Conservation (phyloP, 306 rosid species). For the Adenanthera pavonina region DNA sequence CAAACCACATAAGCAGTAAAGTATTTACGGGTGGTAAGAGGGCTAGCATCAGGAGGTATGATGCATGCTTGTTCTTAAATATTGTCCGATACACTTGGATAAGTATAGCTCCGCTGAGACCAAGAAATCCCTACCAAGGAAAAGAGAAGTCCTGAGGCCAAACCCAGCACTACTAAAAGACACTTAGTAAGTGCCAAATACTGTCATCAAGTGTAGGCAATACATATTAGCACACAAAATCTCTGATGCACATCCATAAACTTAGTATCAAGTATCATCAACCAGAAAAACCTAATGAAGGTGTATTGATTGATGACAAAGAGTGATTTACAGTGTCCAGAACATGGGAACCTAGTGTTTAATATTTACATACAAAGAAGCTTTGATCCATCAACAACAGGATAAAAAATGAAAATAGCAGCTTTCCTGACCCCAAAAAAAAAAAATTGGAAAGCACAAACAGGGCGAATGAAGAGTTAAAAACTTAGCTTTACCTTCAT, state of each 20-base stretch:
- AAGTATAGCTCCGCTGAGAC: conserved; percentile 74
- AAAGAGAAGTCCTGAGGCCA: conserved; percentile 1
- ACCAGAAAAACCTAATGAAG: neutral
- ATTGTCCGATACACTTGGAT: conserved; percentile 64
- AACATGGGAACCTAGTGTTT: neutral
- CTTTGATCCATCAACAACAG: neutral
- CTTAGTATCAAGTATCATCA: neutral
- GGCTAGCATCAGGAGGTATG: conserved; percentile 72
- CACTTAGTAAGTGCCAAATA: conserved; percentile 16
- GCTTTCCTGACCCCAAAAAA: neutral
- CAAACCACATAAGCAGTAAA: conserved; percentile 65
- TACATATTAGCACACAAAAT: neutral
- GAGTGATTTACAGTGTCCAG: neutral
- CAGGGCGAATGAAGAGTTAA: neutral
- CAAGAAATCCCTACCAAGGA: conserved; percentile 74
- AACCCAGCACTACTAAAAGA: conserved; percentile 19
- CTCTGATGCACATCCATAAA: neutral
- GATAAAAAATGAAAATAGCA: neutral
- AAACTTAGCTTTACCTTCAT: conserved; percentile 59
- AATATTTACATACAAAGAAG: neutral
- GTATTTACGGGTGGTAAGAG: conserved; percentile 65
- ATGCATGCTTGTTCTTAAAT: conserved; percentile 56
- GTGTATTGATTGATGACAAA: neutral
- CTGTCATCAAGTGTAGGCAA: neutral
- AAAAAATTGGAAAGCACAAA: neutral